phyloP scores from a whole-genome alignment of 345 rosid species.

The Iberis pinnata region DNA sequence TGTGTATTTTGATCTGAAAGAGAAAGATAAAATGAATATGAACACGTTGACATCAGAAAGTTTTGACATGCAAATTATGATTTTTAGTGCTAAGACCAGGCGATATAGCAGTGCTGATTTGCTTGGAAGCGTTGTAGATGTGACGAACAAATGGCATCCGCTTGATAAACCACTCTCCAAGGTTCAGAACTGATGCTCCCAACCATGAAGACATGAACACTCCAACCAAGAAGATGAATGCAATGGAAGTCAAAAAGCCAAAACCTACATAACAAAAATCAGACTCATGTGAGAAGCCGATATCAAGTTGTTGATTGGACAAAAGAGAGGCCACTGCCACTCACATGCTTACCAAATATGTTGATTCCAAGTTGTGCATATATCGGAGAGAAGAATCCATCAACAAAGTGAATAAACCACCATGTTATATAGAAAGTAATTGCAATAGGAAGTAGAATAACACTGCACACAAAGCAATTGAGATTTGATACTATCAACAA shows the following conservation, averaged over 20 bases:
- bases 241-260: conserved; percentile 89
- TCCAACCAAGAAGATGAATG: conserved; percentile 93
- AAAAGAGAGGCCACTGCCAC: not conserved
- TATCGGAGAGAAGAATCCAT: conserved; percentile 98
- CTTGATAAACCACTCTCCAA: conserved; percentile 99
- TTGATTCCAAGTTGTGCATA: conserved; percentile 91
- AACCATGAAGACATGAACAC: conserved; percentile 99
- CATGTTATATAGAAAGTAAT: conserved; percentile 94
- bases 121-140: conserved; percentile 96
- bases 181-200: conserved; percentile 90
- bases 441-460: conserved; percentile 88
- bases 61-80: not conserved
- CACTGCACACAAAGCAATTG: conserved; percentile 49
- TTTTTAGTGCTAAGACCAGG: conserved; percentile 48
- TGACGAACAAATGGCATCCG: conserved; percentile 98
- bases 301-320: not conserved
- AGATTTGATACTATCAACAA: conserved; percentile 17
- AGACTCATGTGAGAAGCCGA: not conserved
- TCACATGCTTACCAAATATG: conserved; percentile 67
- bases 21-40: conserved; percentile 4
- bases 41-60: not conserved
- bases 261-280: conserved; percentile 48
- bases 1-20: conserved; percentile 77
- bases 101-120: conserved; percentile 97
- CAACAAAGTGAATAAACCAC: conserved; percentile 99